These are phyloP conservation scores for Cenococcum geophilum DNA, from an alignment of 495 filamentous ascomycete species.

Conservation along the genomic window DNA sequence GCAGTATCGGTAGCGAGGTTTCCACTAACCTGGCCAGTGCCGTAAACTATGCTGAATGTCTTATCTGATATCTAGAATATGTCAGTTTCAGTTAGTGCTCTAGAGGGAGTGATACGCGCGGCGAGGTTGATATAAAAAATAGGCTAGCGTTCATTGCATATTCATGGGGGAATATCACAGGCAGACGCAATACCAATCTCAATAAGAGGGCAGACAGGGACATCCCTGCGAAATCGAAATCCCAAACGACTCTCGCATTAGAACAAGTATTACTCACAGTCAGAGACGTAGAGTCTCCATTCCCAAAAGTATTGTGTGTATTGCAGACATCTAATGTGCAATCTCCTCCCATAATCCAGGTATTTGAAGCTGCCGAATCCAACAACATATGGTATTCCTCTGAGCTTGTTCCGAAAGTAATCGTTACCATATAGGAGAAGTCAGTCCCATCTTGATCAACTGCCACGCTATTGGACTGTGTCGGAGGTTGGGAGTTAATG, in stretches of 20 bases:
- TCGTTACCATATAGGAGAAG: slow-evolving; percentile 67
- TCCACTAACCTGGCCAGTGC: slow-evolving; percentile 63
- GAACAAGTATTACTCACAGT: slow-evolving; percentile 8
- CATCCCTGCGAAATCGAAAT: slow-evolving; percentile 9
- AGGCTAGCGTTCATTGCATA: neutral
- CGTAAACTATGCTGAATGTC: slow-evolving; percentile 59
- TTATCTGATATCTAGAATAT: slow-evolving; percentile 38
- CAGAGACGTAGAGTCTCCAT: slow-evolving; percentile 46
- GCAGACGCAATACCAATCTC: neutral
- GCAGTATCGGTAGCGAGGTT: slow-evolving; percentile 56
- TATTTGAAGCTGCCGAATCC: slow-evolving; percentile 71
- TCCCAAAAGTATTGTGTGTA: slow-evolving; percentile 61
- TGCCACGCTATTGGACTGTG: slow-evolving; percentile 52
- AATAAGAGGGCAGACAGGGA: neutral
- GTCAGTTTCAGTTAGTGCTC: slow-evolving; percentile 1
- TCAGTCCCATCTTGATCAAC: slow-evolving; percentile 72
- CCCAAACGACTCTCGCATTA: neutral
- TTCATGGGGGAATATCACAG: no score
- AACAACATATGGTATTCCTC: slow-evolving; percentile 66
- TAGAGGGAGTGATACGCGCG: slow-evolving; percentile 17
- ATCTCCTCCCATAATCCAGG: slow-evolving; percentile 66
- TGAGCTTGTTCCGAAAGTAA: slow-evolving; percentile 58
- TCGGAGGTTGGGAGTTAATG: slow-evolving; percentile 49
- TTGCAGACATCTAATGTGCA: slow-evolving; percentile 58
- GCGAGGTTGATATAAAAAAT: slow-evolving; percentile 32